Evolutionary conservation across 2,329 filamentous ascomycete species (phyloP), one percentile per base, ranked within the genome.

Genomic region (Neofusicoccum cordaticola): DNA sequence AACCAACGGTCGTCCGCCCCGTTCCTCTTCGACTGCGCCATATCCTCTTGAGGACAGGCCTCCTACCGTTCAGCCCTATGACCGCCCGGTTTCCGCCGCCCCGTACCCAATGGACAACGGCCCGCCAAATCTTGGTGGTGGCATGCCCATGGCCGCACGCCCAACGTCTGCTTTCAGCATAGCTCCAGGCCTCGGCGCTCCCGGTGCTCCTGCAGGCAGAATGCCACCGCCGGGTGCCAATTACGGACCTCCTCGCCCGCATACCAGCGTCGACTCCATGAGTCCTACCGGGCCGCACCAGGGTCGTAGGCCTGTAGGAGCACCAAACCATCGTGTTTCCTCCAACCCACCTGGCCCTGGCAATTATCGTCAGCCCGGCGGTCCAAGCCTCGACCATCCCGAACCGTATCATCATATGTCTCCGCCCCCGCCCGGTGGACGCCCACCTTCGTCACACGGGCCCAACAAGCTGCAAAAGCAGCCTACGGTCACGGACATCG

Each of bases 101-200:
- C 90, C 90, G 1, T 93, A 93, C 70, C 90, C 90, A 0, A 83
- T 88, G 57, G 89, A 91, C 68, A 88, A 90, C 68, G 80, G 82
- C 62, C 84, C 86, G 19, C 80, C 83, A 52, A 82, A 81, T n/a
- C 73, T 75, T 57, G 71, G 69, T 41, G 69, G 70, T 19, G 68
- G 22, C 31, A 41, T 45, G 53, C 45, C 45, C 15, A 86, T 69
- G 83, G 53, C 22, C 13, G 27, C 27, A 48, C 68, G 84, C 77
- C 71, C 81, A 47, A 78, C 74, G 13, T 81, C 81, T 15, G 82
- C 83, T 4, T 85, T 85, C 74, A 81, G 81, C 51, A 77, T 85
- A 66, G 80, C 80, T 66, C 80, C 82, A 45, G 66, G 51, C 44
- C 70, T 8, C 63, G 69, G 69, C 2, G 73, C 61, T 56, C 61